Evolutionary conservation across 495 filamentous ascomycete genomes (phyloP), one percentile per base, ranked within the genome.

Genomic region (Bacidia rubella): DNA sequence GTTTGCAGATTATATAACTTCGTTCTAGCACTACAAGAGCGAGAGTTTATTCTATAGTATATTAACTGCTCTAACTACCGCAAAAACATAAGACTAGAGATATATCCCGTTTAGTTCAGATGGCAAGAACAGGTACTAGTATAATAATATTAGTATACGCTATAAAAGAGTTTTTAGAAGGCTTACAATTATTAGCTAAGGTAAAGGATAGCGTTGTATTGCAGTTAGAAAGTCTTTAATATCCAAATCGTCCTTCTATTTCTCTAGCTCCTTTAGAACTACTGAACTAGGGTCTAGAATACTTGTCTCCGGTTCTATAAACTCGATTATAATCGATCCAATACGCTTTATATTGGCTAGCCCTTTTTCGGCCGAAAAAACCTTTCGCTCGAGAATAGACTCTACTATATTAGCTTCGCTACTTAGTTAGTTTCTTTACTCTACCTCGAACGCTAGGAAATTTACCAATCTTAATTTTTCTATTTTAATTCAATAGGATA

Each of bases 381-480:
- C 2, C 15, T 21, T 47, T 47, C 9, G 44, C 44, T 47, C 44
- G 44, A 47, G 44, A 47, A 47, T 47, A 2, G 9, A 47, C 12
- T 47, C 44, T 47, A 21, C 44, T 47, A 47, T 47, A 23, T 47
- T 47, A 47, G n/a, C n/a, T n/a, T n/a, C n/a, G 9, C 44, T 23
- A 47, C 44, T 12, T 10, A 39, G 32, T 39, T n/a, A 39, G 32
- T n/a, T n/a, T 39, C 32, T 39, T n/a, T n/a, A 39, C 32, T 39
- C 32, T 9, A 39, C 32, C 44, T 47, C 44, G 9, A 47, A 47
- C 44, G 44, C 44, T 7, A 2, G 44, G 44, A 12, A 49, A 52
- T 49, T 55, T 55, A 53, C 49, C 47, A 45, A 52, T 54, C 40
- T 55, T 55, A 20, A 55, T 39, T 21, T 53, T 54, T 52, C 52